A percentile compares a stretch with the other conserved stretches of the same genome.
phyloP scores from a whole-genome alignment of 306 rosid species.

The Casuarina cunninghamiana region DNA sequence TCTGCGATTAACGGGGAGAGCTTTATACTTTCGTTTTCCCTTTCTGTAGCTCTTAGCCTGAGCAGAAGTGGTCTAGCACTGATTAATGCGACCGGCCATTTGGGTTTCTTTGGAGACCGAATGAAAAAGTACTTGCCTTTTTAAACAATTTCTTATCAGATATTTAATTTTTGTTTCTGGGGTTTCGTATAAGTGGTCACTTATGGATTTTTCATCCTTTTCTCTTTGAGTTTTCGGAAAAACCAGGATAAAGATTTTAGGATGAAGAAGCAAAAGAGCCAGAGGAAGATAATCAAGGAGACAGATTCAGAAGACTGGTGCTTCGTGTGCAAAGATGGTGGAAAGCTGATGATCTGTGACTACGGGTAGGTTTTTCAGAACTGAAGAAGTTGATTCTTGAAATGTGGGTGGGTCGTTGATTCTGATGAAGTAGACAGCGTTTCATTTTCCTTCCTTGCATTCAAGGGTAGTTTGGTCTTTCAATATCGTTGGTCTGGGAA shows the following conservation, averaged over 20 bases:
- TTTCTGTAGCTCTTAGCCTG: no score
- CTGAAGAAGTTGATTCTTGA: not conserved
- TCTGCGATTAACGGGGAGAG: no score
- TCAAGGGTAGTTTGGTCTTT: not conserved
- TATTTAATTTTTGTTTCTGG: not conserved
- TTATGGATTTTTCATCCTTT: not conserved
- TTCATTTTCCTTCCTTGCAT: not conserved
- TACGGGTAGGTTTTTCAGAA: constrained; percentile 16
- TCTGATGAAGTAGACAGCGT: not conserved
- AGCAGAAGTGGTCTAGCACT: not conserved
- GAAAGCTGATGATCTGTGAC: constrained; percentile 38
- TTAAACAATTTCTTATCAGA: not conserved
- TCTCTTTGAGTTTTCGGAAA: not conserved
- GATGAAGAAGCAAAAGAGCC: not conserved
- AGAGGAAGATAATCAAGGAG: not conserved
- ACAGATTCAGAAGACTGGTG: constrained; percentile 36
- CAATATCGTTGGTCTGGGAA: not conserved
- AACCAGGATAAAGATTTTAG: not conserved
- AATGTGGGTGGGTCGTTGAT: not conserved
- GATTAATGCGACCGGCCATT: not conserved
- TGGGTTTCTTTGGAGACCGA: not conserved
- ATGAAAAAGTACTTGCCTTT: not conserved
- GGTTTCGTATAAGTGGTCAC: not conserved
- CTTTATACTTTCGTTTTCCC: no score
- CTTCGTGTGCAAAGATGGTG: constrained; percentile 54